These are phyloP conservation scores for Termitomyces sp. DNA, from an alignment of 768 basidiomycete species.

Conservation along the genomic window DNA sequence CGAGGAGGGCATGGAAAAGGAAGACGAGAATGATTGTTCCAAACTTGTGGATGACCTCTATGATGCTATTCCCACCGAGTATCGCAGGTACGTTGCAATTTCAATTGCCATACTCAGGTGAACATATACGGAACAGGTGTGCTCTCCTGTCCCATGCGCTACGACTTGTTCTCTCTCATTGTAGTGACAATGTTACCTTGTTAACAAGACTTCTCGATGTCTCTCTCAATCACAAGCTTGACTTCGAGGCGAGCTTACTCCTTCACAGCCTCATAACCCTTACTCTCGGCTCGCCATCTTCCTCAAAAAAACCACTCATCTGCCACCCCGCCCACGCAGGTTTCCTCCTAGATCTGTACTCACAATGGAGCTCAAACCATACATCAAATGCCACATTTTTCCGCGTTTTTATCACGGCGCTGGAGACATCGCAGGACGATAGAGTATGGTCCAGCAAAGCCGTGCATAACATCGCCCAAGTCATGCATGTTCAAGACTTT, in stretches of 20 bases:
- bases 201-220: slow-evolving; percentile 47
- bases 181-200: slow-evolving; percentile 46
- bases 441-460: slow-evolving; percentile 42
- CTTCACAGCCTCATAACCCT: slow-evolving; percentile 38
- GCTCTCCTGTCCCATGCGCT: slow-evolving; percentile 52
- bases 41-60: slow-evolving; percentile 40
- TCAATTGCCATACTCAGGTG: background rate
- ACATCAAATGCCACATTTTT: slow-evolving; percentile 27
- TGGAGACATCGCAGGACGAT: slow-evolving; percentile 14
- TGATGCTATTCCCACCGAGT: slow-evolving; percentile 47
- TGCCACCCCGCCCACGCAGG: slow-evolving; percentile 42
- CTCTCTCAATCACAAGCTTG: slow-evolving; percentile 40
- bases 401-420: slow-evolving; percentile 24
- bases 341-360: slow-evolving; percentile 43
- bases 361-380: slow-evolving; percentile 32
- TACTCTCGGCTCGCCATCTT: slow-evolving; percentile 26
- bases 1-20: slow-evolving; percentile 16
- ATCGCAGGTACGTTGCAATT: slow-evolving; percentile 41
- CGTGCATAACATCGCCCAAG: slow-evolving; percentile 26
- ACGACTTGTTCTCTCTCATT: slow-evolving; percentile 40
- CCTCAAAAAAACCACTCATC: slow-evolving; percentile 24
- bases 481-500: slow-evolving; percentile 11
- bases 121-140: slow-evolving; percentile 28
- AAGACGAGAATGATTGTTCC: slow-evolving; percentile 22
- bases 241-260: slow-evolving; percentile 38